A percentile compares a stretch with the other conserved stretches of the same genome.
Conservation (phyloP, 2,329 filamentous ascomycete genomes). For the Aurifilum marmelostoma region DNA sequence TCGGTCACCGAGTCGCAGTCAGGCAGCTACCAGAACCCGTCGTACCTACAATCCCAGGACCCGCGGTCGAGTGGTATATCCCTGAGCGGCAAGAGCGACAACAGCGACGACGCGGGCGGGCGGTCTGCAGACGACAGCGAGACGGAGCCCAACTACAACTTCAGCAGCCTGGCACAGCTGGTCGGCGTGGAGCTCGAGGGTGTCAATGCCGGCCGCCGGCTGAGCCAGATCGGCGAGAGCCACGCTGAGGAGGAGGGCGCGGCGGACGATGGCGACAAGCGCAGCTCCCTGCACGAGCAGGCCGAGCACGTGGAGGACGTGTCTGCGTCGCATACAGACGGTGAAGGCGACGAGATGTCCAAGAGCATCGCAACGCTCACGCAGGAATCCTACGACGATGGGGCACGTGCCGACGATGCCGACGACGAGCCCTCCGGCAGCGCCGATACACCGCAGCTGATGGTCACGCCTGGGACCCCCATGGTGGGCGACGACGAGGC, state of each 20-base stretch:
- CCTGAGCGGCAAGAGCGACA: constrained; percentile 50
- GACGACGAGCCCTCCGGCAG: constrained; percentile 28
- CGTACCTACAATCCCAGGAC: constrained; percentile 41
- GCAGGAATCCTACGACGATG: constrained; percentile 21
- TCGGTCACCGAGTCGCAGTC: constrained; percentile 71
- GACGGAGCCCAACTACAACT: constrained; percentile 85
- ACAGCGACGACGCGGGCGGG: constrained; percentile 38
- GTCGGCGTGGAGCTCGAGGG: constrained; percentile 68
- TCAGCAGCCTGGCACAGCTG: constrained; percentile 82
- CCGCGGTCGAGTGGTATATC: constrained; percentile 60
- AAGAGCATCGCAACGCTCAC: constrained; percentile 29
- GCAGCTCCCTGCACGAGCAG: constrained; percentile 34
- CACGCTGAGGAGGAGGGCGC: constrained; percentile 24
- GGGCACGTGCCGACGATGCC: constrained; percentile 36
- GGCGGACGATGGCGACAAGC: constrained; percentile 28
- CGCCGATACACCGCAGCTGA: constrained; percentile 46
- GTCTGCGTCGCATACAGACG: neutral
- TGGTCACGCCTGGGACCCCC: constrained; percentile 56
- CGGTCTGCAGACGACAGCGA: constrained; percentile 48
- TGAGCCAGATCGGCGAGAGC: constrained; percentile 35
- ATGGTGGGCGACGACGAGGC: constrained; percentile 39
- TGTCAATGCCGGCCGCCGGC: constrained; percentile 43
- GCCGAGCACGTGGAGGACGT: constrained; percentile 43
- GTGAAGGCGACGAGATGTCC: constrained; percentile 28
- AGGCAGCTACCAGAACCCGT: constrained; percentile 51